Percentiles rank a stretch among this genome's conserved stretches.
Conservation (phyloP, 176 grass and related monocot species). For the Oryza rufipogon region DNA sequence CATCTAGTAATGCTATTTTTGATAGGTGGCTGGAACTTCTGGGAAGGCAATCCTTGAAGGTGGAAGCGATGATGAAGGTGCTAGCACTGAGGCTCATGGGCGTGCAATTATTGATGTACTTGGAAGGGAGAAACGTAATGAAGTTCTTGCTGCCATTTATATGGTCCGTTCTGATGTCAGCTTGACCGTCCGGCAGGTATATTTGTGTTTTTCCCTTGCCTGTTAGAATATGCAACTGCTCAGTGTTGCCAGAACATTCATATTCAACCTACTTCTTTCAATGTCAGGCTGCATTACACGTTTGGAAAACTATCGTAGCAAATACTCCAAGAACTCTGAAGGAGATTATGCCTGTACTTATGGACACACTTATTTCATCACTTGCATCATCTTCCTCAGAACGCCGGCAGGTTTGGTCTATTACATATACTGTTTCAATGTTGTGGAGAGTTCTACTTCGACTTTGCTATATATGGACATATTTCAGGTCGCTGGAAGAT, state of each 20-base stretch:
- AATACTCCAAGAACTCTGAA: conserved; percentile 98
- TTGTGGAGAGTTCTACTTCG: conserved; percentile 11
- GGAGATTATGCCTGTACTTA: conserved; percentile 98
- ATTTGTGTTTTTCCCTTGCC: background rate
- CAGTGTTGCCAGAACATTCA: background rate
- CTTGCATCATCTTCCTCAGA: conserved; percentile 93
- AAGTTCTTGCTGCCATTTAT: conserved; percentile 99
- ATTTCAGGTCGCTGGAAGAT: conserved; percentile 88
- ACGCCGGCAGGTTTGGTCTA: conserved; percentile 75
- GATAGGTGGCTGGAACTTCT: conserved; percentile 94
- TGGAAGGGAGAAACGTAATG: conserved; percentile 84
- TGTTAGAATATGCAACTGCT: conserved; percentile 18
- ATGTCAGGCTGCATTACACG: conserved; percentile 80
- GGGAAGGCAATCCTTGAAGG: conserved; percentile 97
- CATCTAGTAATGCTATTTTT: conserved; percentile 37
- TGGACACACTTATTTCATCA: conserved; percentile 95
- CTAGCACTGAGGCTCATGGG: conserved; percentile 97
- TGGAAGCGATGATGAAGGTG: conserved; percentile 98
- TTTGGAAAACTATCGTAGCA: conserved; percentile 98
- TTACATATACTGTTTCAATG: conserved; percentile 26
- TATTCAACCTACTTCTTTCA: conserved; percentile 28
- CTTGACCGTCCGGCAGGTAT: conserved; percentile 94
- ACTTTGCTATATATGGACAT: conserved; percentile 25
- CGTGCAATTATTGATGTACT: conserved; percentile 97
- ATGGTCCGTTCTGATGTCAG: conserved; percentile 99